phyloP scores from a whole-genome alignment of 2,329 filamentous ascomycete genomes.

The Hymenoscyphus infarciens region DNA sequence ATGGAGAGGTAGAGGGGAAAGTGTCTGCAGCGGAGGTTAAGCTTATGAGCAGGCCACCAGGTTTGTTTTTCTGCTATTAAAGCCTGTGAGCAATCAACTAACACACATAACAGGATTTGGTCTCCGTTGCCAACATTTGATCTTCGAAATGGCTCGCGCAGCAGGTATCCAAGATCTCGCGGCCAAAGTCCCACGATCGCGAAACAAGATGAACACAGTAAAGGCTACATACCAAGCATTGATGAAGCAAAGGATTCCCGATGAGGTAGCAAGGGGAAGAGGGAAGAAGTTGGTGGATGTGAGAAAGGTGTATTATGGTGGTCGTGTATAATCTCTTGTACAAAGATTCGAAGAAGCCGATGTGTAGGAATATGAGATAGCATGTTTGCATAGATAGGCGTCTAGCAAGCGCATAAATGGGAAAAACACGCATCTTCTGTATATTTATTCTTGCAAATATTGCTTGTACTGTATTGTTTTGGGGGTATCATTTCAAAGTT shows the following conservation, averaged over 20 bases:
- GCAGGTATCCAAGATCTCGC: conserved; percentile 85
- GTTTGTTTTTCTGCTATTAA: conserved; percentile 48
- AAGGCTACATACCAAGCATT: conserved; percentile 86
- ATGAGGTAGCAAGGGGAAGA: conserved; percentile 82
- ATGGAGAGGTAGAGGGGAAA: conserved; percentile 78
- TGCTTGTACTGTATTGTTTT: background rate
- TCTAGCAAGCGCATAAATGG: conserved; percentile 1
- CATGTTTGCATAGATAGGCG: conserved; percentile 21
- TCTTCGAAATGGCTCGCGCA: conserved; percentile 90
- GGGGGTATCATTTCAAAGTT: conserved; percentile 7
- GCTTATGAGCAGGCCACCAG: conserved; percentile 79
- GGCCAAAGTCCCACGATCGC: conserved; percentile 75
- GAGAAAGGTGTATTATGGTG: conserved; percentile 94
- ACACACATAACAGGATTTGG: conserved; percentile 71
- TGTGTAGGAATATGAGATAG: conserved; percentile 46
- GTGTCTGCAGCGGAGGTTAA: conserved; percentile 83
- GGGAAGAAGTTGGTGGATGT: conserved; percentile 97
- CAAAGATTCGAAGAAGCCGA: conserved; percentile 24
- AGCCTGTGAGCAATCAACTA: background rate
- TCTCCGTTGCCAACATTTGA: conserved; percentile 82
- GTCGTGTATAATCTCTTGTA: conserved; percentile 38
- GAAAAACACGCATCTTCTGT: background rate
- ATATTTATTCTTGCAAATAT: background rate
- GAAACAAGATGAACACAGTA: conserved; percentile 97
- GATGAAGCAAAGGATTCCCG: conserved; percentile 77